phyloP scores from a whole-genome alignment of 2,329 filamentous ascomycete species.

The Ophiostoma pallidulum region DNA sequence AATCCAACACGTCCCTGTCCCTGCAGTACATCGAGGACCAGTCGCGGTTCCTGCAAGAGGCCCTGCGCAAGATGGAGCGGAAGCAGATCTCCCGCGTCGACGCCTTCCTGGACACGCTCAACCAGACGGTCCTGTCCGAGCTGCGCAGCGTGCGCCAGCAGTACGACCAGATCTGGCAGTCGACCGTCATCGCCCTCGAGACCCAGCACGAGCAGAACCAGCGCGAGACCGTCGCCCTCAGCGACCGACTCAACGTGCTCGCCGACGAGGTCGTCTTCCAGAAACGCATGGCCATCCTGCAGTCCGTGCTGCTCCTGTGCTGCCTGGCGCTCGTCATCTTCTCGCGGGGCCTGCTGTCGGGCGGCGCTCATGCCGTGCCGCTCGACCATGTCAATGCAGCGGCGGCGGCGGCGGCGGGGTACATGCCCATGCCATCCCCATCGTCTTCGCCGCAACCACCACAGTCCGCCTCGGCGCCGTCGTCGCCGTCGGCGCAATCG shows the following conservation, averaged over 20 bases:
- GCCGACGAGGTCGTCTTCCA: constrained; percentile 85
- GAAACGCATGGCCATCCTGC: constrained; percentile 89
- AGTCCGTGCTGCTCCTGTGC: constrained; percentile 76
- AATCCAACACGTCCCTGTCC: constrained; percentile 85
- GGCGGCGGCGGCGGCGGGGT: constrained; percentile 14
- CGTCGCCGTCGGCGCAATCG: constrained; percentile 16
- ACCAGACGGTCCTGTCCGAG: constrained; percentile 76
- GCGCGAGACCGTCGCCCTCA: constrained; percentile 73
- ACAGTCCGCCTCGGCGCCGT: constrained; percentile 24
- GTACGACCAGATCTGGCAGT: constrained; percentile 96
- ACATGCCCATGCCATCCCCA: constrained; percentile 21
- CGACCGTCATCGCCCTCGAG: constrained; percentile 84
- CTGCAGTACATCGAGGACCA: constrained; percentile 96
- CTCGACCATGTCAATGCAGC: not conserved
- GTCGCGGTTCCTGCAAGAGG: constrained; percentile 79
- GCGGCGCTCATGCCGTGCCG: not conserved
- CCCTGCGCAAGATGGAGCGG: constrained; percentile 77
- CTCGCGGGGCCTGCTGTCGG: constrained; percentile 38
- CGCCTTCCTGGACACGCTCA: constrained; percentile 73
- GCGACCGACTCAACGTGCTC: constrained; percentile 69
- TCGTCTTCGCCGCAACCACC: constrained; percentile 17
- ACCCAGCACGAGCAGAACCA: constrained; percentile 77
- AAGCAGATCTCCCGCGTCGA: constrained; percentile 77
- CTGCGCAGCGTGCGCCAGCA: constrained; percentile 68
- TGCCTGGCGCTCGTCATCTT: constrained; percentile 87